Evolutionary conservation across 352 stramenopile genomes (phyloP), one percentile per base, ranked within the genome.

Genomic region (Phytopythium sindhum): DNA sequence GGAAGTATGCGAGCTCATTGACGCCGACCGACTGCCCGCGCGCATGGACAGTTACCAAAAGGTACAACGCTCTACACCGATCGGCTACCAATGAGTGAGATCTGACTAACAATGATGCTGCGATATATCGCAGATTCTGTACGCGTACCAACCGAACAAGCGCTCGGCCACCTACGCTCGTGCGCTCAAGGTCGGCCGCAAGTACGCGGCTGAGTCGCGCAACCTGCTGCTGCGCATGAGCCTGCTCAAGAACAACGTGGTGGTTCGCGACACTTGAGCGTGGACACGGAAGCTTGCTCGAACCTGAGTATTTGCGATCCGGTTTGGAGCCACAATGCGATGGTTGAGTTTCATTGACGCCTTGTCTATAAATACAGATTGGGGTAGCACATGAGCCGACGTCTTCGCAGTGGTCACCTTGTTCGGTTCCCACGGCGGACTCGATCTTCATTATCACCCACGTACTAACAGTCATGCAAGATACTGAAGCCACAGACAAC

Each of bases 11-110:
- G 72, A 84, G 19, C 71, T 97, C 12, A 96, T 97, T 63, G 66
- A 74, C 0, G 75, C 76, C 0, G 75, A 82, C 51, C 88, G 90
- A 66, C 77, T 97, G 19, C 72, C 83, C 37, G 90, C 87, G 9
- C 84, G 86, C 57, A 92, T 97, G 64, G 90, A 97, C 77, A 92
- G 87, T 56, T 93, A 96, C 61, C 73, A 92, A 60, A 95, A 94
- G 80, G 86, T 95, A 23, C n/a, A 12, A 53, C 60, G 8, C 44
- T 50, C 60, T 55, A 8, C 15, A 24, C 10, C 3, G 23, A 3
- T 14, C 47, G 8, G n/a, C 24, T 19, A 17, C 47, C 47, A 29
- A 5, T 8, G 45, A 29, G n/a, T 28, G 21, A 12, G 8, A 14
- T 29, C 14, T 17, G 8, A 31, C 45, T 52, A 5, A 29, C 45